A percentile compares a stretch with the other conserved stretches of the same genome.
Evolutionary conservation across 2,329 filamentous ascomycete genomes (phyloP).

Genomic region (Corinectria fuckeliana): DNA sequence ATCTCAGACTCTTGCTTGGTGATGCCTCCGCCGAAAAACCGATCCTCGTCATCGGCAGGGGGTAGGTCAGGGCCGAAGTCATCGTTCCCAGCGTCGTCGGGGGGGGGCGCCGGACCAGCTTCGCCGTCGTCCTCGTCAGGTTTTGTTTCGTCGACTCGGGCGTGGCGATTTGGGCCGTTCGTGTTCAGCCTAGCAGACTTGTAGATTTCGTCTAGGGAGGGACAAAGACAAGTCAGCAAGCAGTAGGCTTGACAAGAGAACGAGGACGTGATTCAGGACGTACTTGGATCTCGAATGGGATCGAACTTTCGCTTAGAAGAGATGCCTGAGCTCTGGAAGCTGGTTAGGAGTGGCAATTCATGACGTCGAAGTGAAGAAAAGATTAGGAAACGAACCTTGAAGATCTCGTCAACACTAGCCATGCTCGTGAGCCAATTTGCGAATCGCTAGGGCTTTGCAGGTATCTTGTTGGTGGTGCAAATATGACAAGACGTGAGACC

Average conservation of each 20-base stretch:
- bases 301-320: slow-evolving; percentile 70
- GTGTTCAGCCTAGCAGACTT: slow-evolving; percentile 63
- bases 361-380: not conserved
- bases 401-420: slow-evolving; percentile 66
- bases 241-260: not conserved
- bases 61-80: slow-evolving; percentile 53
- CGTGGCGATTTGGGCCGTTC: slow-evolving; percentile 53
- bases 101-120: slow-evolving; percentile 53
- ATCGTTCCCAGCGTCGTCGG: slow-evolving; percentile 60
- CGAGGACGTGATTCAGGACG: slow-evolving; percentile 35
- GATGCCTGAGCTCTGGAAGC: slow-evolving; percentile 45
- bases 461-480: not conserved
- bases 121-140: slow-evolving; percentile 61
- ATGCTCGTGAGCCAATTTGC: slow-evolving; percentile 43
- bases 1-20: slow-evolving; percentile 81
- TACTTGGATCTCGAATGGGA: slow-evolving; percentile 67
- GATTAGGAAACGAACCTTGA: slow-evolving; percentile 50
- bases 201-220: slow-evolving; percentile 63
- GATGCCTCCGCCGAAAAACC: slow-evolving; percentile 94
- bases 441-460: not conserved
- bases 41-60: slow-evolving; percentile 77
- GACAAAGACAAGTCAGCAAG: slow-evolving; percentile 1
- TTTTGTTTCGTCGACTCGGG: slow-evolving; percentile 49
- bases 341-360: slow-evolving; percentile 22
- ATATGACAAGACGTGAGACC: not conserved